Conservation (phyloP, 768 basidiomycete genomes). For the Leccinellum rugosiceps region DNA sequence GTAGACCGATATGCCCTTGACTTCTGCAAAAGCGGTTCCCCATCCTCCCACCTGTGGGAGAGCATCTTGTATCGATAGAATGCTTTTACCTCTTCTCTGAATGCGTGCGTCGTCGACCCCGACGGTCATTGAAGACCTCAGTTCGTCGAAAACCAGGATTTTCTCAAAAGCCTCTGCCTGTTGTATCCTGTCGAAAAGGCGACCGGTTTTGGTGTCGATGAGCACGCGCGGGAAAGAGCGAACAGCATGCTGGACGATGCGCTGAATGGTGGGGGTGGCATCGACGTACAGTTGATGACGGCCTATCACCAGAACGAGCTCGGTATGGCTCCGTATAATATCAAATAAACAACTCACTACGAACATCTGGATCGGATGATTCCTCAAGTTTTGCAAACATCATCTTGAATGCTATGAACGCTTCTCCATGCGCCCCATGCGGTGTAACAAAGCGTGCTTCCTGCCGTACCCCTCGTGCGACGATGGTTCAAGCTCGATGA, state of each 20-base stretch:
- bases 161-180: neutral
- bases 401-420: neutral
- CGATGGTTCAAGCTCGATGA: neutral
- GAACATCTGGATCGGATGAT: neutral
- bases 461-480: neutral
- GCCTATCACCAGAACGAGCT: neutral
- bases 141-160: neutral
- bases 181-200: neutral
- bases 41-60: neutral
- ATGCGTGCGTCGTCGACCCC: neutral
- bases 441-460: neutral
- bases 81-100: neutral
- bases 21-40: neutral
- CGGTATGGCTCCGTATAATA: neutral
- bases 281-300: neutral
- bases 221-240: neutral
- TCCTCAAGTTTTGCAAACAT: neutral
- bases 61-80: neutral
- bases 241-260: neutral
- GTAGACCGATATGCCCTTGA: neutral
- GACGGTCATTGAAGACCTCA: neutral
- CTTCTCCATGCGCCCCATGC: neutral
- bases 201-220: neutral
- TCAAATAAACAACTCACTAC: neutral
- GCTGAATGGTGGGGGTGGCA: neutral